Conservation (phyloP, 495 filamentous ascomycete species). For the Aspergillus haitiensis region DNA sequence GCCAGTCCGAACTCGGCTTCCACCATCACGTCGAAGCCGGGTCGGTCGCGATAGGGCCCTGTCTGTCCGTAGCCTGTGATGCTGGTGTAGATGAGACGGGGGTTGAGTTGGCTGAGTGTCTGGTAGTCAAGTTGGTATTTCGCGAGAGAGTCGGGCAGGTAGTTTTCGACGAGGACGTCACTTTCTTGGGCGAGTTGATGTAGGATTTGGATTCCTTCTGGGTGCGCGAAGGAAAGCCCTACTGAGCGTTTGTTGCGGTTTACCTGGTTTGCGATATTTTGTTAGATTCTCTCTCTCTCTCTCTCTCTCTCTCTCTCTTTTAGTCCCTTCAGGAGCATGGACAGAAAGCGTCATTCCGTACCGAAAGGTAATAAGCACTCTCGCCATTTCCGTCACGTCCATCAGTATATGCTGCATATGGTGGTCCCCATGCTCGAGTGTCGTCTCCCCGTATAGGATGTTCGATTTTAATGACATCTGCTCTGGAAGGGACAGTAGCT, state of each 20-base stretch:
- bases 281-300: too few relatives aligned
- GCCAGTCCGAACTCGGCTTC: background rate
- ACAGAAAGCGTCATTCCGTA: too few relatives aligned
- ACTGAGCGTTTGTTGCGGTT: background rate
- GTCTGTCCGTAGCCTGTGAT: background rate
- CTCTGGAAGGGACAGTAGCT: too few relatives aligned
- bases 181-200: background rate
- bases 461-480: background rate
- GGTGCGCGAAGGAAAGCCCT: background rate
- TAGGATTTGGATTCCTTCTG: background rate
- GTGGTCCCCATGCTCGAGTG: background rate
- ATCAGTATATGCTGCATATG: background rate
- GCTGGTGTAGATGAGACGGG: background rate
- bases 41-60: background rate
- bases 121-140: background rate
- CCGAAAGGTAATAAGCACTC: background rate
- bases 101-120: background rate
- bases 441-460: background rate
- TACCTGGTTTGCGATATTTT: background rate
- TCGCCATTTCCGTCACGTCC: background rate
- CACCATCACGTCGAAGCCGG: background rate
- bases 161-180: background rate
- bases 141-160: background rate
- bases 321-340: too few relatives aligned
- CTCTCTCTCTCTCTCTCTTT: too few relatives aligned